Conservation (phyloP, 148 eudicot species). For the Heliamphora exappendiculata region DNA sequence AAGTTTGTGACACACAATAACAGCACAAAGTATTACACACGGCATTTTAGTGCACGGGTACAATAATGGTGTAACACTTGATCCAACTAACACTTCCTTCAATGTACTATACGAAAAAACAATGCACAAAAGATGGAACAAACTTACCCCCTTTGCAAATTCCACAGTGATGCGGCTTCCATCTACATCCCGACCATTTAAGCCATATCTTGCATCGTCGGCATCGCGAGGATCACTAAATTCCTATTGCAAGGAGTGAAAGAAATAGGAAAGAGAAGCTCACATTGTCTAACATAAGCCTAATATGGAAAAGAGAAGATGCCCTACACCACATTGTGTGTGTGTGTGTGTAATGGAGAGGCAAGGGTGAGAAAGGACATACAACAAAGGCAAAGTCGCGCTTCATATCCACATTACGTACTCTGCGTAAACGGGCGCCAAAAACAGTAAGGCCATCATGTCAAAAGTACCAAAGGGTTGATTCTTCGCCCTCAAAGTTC, state of each 20-base stretch:
- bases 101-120: not conserved
- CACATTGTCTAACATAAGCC: conserved; percentile 14
- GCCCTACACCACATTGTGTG: not conserved
- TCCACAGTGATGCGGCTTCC: conserved; percentile 65
- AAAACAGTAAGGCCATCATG: conserved; percentile 82
- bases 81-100: not conserved
- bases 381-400: conserved; percentile 80
- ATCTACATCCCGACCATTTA: conserved; percentile 58
- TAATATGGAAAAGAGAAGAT: not conserved
- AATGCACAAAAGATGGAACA: not conserved
- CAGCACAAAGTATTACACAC: not conserved
- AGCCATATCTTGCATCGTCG: conserved; percentile 57
- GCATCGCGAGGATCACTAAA: conserved; percentile 78
- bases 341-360: not conserved
- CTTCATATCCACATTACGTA: conserved; percentile 87
- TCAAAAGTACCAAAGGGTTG: conserved; percentile 62
- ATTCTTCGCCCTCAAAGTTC: conserved; percentile 65
- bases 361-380: conserved; percentile 24
- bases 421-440: conserved; percentile 82
- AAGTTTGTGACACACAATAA: not conserved
- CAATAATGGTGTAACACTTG: not conserved
- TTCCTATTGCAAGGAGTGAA: conserved; percentile 36
- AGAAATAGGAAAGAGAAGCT: conserved; percentile 17
- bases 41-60: not conserved
- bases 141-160: conserved; percentile 59